phyloP scores from a whole-genome alignment of 768 basidiomycete genomes.

The Mycena vitilis region DNA sequence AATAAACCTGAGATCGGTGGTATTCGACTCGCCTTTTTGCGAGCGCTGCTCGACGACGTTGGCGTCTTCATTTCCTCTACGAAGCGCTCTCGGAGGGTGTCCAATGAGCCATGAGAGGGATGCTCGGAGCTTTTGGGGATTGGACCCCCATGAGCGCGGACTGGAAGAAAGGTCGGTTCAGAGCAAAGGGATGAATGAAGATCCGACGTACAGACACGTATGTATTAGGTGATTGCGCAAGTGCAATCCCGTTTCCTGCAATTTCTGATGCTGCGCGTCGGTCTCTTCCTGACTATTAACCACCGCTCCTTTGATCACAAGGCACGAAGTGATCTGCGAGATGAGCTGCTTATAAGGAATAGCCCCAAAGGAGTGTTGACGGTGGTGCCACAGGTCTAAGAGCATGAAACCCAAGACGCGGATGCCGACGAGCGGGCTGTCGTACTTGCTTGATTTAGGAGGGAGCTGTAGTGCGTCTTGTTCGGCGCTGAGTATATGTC shows the following conservation, averaged over 20 bases:
- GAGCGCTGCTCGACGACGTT: conserved; percentile 14
- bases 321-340: conserved; percentile 15
- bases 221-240: conserved; percentile 29
- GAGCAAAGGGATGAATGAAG: conserved; percentile 7
- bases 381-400: conserved; percentile 28
- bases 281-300: conserved; percentile 17
- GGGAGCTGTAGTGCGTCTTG: conserved; percentile 16
- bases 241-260: conserved; percentile 17
- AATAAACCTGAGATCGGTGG: neutral
- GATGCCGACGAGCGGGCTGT: conserved; percentile 27
- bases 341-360: conserved; percentile 26
- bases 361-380: conserved; percentile 20
- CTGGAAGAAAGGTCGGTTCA: conserved; percentile 16
- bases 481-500: conserved; percentile 29
- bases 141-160: conserved; percentile 26
- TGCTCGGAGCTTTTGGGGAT: conserved; percentile 14
- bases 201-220: conserved; percentile 31
- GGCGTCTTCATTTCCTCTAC: conserved; percentile 11
- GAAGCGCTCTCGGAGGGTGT: conserved; percentile 5
- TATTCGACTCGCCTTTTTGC: conserved; percentile 4
- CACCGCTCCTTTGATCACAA: neutral
- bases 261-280: conserved; percentile 13
- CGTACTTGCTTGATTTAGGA: conserved; percentile 18
- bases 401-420: conserved; percentile 34
- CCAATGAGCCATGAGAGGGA: conserved; percentile 29